Evolutionary conservation across 805 yeast species (phyloP), one percentile per base, ranked within the genome.

Genomic region (Cyberlindnera suaveolens): DNA sequence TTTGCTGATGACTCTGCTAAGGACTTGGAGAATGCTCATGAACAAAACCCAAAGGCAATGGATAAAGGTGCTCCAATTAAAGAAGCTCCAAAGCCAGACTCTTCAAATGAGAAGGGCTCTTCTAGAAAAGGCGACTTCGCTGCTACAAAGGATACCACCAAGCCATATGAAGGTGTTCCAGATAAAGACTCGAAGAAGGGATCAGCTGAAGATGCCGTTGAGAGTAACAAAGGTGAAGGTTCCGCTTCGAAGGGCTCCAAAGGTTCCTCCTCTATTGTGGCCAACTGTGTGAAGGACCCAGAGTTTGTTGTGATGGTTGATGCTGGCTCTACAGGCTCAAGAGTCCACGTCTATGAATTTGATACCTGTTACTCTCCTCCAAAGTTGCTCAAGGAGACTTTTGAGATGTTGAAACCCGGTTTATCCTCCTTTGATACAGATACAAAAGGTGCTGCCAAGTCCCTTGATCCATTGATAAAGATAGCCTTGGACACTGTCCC

Each of bases 241-340:
- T 10, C 52, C 39, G 13, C 52, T 6, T 17, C 43, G 5, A 45
- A 53, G 36, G 50, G 42, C 23, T 11, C n/a, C 11, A 39, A 31
- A 31, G 36, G 45, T 19, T 60, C 27, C 13, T 23, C 27, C 27
- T 23, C 27, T 23, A 4, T 23, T 10, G 27, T 23, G 10, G 27
- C 27, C 11, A 49, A 52, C 17, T 73, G 78, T 56, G 57, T 48
- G 3, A 62, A 64, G 39, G 69, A 76, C 23, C 65, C 76, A 31
- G 84, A 85, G 58, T 91, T 74, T 54, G 97, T 90, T 27, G 76
- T 93, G 19, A 89, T 93, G 96, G 72, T 93, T 44, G 99, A 93
- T 69, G 99, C 99, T 7, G 99, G 99, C 8, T 90, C 98, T 1
- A 84, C 96, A 14, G 99, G 99, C 29, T 89, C 97, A 14, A 81